These are phyloP conservation scores for Alternaria gaisen DNA, from an alignment of 2,329 filamentous ascomycete genomes.

Conservation along the genomic window DNA sequence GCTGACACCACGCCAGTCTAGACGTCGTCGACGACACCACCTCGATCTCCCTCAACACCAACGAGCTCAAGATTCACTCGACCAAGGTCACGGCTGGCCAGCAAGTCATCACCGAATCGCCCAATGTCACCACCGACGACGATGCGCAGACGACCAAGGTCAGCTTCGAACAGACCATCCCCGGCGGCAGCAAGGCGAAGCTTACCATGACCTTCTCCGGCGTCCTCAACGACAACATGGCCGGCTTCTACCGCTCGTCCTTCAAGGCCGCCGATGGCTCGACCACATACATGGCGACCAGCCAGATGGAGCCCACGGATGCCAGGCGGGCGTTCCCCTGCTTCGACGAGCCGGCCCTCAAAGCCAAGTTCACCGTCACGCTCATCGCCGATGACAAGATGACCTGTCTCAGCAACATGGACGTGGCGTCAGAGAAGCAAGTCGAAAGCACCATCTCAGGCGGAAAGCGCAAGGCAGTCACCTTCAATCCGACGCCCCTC, in stretches of 20 bases:
- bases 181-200: constrained; percentile 79
- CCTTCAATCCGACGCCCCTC: constrained; percentile 87
- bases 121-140: constrained; percentile 76
- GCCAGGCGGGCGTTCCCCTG: constrained; percentile 92
- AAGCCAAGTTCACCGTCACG: constrained; percentile 91
- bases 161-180: constrained; percentile 75
- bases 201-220: constrained; percentile 82
- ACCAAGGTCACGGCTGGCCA: constrained; percentile 73
- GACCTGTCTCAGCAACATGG: constrained; percentile 97
- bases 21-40: constrained; percentile 85
- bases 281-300: constrained; percentile 84
- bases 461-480: constrained; percentile 81
- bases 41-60: constrained; percentile 85
- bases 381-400: constrained; percentile 88
- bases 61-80: constrained; percentile 83
- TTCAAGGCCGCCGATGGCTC: constrained; percentile 85
- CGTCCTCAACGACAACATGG: constrained; percentile 91
- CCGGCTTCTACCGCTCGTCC: constrained; percentile 94
- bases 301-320: constrained; percentile 97
- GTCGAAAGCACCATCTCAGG: constrained; percentile 70
- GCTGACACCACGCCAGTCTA: constrained; percentile 60
- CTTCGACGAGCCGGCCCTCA: constrained; percentile 94
- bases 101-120: constrained; percentile 66
- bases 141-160: constrained; percentile 83
- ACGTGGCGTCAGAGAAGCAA: constrained; percentile 81